Percentiles rank a stretch among this genome's conserved stretches.
phyloP scores from a whole-genome alignment of 2,329 filamentous ascomycete genomes.

The Epichloe aotearoae region DNA sequence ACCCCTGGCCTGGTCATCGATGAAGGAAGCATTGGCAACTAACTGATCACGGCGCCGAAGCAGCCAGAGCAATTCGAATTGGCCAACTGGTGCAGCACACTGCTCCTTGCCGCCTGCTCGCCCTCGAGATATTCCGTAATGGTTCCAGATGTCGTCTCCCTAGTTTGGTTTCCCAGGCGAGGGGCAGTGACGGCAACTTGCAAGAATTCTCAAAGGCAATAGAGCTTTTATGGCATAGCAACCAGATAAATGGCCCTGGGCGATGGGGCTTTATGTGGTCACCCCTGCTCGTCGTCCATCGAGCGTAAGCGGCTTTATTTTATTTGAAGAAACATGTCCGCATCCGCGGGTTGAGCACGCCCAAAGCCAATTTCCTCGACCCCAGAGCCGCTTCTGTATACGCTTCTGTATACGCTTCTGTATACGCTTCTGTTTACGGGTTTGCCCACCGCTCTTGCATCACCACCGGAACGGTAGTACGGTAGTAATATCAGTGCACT shows the following conservation, averaged over 20 bases:
- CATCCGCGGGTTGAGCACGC: no score
- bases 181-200: background rate
- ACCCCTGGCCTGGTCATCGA: background rate
- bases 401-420: no score
- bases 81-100: background rate
- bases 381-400: no score
- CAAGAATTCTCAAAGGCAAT: background rate
- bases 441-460: no score
- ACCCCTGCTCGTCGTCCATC: background rate
- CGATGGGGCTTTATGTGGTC: background rate
- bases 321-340: no score
- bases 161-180: constrained; percentile 1
- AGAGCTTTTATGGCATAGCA: constrained; percentile 3
- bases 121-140: constrained; percentile 1
- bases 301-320: background rate
- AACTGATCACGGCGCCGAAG: background rate
- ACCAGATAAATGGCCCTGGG: background rate
- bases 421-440: no score
- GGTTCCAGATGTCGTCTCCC: background rate
- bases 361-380: no score
- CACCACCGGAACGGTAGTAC: no score
- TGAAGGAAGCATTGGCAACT: background rate
- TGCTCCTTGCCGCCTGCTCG: background rate
- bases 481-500: no score
- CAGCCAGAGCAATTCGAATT: background rate